phyloP scores from a whole-genome alignment of 116 monocot species.

The Phalaenopsis hybrid region DNA sequence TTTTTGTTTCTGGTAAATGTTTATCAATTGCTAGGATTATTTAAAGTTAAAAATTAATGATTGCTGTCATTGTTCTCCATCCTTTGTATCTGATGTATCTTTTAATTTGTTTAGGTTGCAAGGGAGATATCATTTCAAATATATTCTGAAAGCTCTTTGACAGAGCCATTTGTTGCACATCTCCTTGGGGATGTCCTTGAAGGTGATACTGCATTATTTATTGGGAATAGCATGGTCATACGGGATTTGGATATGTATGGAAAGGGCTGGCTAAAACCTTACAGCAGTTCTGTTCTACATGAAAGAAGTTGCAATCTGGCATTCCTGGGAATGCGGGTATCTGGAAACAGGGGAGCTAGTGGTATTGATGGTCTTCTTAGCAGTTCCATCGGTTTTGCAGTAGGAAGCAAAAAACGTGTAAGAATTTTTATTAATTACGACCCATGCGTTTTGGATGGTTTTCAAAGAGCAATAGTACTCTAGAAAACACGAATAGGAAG shows the following conservation, averaged over 20 bases:
- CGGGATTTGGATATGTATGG: constrained; percentile 92
- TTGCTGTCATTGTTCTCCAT: background rate
- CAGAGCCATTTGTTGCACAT: constrained; percentile 89
- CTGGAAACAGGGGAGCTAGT: constrained; percentile 93
- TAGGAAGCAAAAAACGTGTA: constrained; percentile 70
- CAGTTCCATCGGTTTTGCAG: constrained; percentile 79
- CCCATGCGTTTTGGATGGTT: background rate
- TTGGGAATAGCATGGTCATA: constrained; percentile 97
- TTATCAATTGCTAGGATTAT: background rate
- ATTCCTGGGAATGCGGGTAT: constrained; percentile 53
- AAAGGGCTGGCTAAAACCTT: constrained; percentile 32
- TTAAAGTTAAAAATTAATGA: background rate
- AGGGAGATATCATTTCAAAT: constrained; percentile 67
- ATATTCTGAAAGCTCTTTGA: constrained; percentile 46
- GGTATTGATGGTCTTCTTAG: constrained; percentile 97
- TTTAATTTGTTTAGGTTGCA: constrained; percentile 43
- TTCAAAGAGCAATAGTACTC: background rate
- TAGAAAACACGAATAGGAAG: background rate
- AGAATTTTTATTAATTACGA: constrained; percentile 10
- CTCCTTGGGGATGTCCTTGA: constrained; percentile 39
- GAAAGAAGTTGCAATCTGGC: constrained; percentile 17
- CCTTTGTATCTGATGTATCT: background rate
- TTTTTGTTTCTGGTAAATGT: background rate
- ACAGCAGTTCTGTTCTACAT: constrained; percentile 2
- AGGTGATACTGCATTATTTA: constrained; percentile 55